These are phyloP conservation scores for Fabrea salina DNA, from an alignment of 169 alveolate species.

Conservation along the genomic window DNA sequence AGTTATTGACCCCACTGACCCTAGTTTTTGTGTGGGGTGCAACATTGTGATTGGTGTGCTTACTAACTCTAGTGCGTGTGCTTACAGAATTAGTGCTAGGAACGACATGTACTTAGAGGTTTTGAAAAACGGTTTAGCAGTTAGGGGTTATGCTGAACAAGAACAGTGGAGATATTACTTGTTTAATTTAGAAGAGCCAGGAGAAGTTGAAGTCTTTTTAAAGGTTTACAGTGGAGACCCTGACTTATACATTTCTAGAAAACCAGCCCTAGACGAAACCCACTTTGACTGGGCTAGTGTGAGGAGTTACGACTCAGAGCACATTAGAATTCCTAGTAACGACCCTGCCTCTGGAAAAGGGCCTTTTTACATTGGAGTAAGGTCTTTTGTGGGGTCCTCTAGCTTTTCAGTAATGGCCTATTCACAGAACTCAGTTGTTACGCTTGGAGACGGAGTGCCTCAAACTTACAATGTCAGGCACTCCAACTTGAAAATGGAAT, in stretches of 20 bases:
- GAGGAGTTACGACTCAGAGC: background rate
- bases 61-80: background rate
- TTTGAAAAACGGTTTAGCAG: conserved; percentile 2
- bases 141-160: background rate
- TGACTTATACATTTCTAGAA: background rate
- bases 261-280: background rate
- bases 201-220: background rate
- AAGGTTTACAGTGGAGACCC: conserved; percentile 17
- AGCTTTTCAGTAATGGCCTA: conserved; percentile 1
- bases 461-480: background rate
- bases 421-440: background rate
- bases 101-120: background rate
- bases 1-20: background rate
- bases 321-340: background rate
- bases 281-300: background rate
- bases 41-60: background rate
- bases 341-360: background rate
- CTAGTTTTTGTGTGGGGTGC: background rate
- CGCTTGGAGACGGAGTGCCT: conserved; percentile 28
- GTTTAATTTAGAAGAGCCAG: background rate
- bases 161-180: background rate
- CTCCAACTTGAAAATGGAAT: too few species aligned
- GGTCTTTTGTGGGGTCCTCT: background rate
- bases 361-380: background rate
- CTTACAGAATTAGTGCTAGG: background rate